Percentiles rank a stretch among this genome's conserved stretches.
Evolutionary conservation across 495 filamentous ascomycete genomes (phyloP).

Genomic region (Xylaria intraflava): DNA sequence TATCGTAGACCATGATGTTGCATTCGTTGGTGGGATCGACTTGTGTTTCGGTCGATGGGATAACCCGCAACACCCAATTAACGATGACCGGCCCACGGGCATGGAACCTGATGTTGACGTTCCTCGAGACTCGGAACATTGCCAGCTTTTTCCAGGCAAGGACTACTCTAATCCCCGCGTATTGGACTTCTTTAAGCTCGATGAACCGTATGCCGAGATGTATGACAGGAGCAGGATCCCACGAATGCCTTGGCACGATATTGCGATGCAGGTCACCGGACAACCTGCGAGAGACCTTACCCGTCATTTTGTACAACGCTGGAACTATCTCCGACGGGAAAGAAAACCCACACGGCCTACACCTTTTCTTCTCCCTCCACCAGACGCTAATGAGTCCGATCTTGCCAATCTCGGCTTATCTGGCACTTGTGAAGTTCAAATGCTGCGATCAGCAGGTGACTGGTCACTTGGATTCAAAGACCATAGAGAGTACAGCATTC

Average conservation of each 20-base stretch:
- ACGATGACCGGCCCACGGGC: slow-evolving; percentile 90
- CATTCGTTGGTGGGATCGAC: slow-evolving; percentile 94
- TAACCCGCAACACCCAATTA: slow-evolving; percentile 81
- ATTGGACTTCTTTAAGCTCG: slow-evolving; percentile 86
- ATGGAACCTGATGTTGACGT: slow-evolving; percentile 69
- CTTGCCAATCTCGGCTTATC: slow-evolving; percentile 80
- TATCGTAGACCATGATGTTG: slow-evolving; percentile 91
- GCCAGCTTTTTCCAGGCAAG: slow-evolving; percentile 95
- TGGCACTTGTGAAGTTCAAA: slow-evolving; percentile 94
- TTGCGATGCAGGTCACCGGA: slow-evolving; percentile 96
- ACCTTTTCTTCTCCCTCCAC: slow-evolving; percentile 86
- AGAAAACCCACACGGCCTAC: slow-evolving; percentile 91
- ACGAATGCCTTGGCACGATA: slow-evolving; percentile 98
- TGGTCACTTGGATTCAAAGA: slow-evolving; percentile 86
- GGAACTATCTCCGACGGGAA: slow-evolving; percentile 95
- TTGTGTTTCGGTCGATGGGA: slow-evolving; percentile 98
- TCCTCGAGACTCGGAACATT: slow-evolving; percentile 86
- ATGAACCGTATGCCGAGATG: slow-evolving; percentile 98
- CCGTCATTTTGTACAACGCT: slow-evolving; percentile 95
- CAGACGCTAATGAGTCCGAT: slow-evolving; percentile 80
- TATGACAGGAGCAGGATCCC: slow-evolving; percentile 84
- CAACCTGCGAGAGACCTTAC: slow-evolving; percentile 93
- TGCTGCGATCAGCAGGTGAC: slow-evolving; percentile 77
- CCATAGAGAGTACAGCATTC: slow-evolving; percentile 86
- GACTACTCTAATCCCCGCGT: slow-evolving; percentile 97